These are phyloP conservation scores for Babjeviella inositovora DNA, from an alignment of 805 yeast species.

Conservation along the genomic window DNA sequence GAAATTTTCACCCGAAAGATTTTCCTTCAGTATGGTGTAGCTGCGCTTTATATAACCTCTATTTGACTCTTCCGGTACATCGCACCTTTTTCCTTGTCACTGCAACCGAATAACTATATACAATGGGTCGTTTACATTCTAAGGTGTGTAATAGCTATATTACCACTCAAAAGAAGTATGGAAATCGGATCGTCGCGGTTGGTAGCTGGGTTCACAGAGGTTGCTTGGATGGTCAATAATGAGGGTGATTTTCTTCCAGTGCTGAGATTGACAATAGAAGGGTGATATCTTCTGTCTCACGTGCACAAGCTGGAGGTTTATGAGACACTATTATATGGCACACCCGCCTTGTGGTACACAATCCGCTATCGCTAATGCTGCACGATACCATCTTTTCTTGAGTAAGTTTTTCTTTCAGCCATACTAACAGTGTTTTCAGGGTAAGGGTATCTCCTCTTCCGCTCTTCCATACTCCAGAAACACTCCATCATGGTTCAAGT, in stretches of 20 bases:
- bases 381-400: conserved; percentile 31
- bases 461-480: conserved; percentile 99
- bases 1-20: too few species aligned
- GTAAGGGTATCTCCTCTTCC: conserved; percentile 98
- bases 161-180: conserved; percentile 5
- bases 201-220: conserved; percentile 15
- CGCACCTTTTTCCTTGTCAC: too few species aligned
- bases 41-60: too few species aligned
- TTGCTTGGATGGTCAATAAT: conserved; percentile 5
- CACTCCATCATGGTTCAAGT: conserved; percentile 99
- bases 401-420: conserved; percentile 3
- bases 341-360: conserved; percentile 2
- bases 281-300: conserved; percentile 1
- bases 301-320: conserved; percentile 1
- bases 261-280: conserved; percentile 1
- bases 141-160: conserved; percentile 46
- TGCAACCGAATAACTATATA: conserved; percentile 27
- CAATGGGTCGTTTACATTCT: conserved; percentile 99
- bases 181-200: too few species aligned
- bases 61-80: too few species aligned
- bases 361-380: conserved; percentile 13
- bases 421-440: conserved; percentile 43
- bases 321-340: conserved; percentile 2
- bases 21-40: too few species aligned
- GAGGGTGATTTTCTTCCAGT: conserved; percentile 1